A percentile compares a stretch with the other conserved stretches of the same genome.
phyloP scores from a whole-genome alignment of 495 filamentous ascomycete genomes.

The Polyplosphaeria fusca region DNA sequence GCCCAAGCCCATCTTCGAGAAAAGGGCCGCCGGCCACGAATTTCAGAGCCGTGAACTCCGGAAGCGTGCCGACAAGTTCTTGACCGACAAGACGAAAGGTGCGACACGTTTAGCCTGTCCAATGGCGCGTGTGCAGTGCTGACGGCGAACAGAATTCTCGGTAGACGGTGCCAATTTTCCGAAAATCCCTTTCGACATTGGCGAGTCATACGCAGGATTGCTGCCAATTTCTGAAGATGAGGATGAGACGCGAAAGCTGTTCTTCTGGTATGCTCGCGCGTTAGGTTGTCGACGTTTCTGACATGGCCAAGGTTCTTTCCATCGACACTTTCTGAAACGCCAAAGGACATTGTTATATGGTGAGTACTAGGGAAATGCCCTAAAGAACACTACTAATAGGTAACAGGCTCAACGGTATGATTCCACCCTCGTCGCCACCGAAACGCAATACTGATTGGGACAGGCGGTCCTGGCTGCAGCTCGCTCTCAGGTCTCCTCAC shows the following conservation, averaged over 20 bases:
- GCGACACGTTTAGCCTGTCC: not conserved
- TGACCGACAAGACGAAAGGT: conserved; percentile 28
- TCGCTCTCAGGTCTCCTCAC: conserved; percentile 68
- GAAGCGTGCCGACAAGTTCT: conserved; percentile 20
- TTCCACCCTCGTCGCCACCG: no score
- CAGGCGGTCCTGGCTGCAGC: conserved; percentile 57
- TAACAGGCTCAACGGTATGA: no score
- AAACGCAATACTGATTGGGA: no score
- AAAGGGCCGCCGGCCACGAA: conserved; percentile 8
- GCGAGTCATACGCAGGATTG: conserved; percentile 73
- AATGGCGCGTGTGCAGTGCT: not conserved
- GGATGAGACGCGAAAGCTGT: conserved; percentile 57
- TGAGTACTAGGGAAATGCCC: no score
- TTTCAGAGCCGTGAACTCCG: conserved; percentile 24
- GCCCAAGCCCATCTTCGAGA: conserved; percentile 15
- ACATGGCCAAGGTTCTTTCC: conserved; percentile 30
- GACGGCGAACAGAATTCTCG: conserved; percentile 48
- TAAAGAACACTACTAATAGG: no score
- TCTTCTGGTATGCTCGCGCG: conserved; percentile 58
- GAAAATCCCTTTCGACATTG: conserved; percentile 71
- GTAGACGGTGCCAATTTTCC: conserved; percentile 68
- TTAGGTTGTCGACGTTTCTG: not conserved
- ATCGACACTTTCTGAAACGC: conserved; percentile 9
- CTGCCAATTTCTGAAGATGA: conserved; percentile 60
- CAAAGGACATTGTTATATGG: conserved; percentile 32